Conservation (phyloP, 2,329 filamentous ascomycete species). For the Trichothecium sympodiale region DNA sequence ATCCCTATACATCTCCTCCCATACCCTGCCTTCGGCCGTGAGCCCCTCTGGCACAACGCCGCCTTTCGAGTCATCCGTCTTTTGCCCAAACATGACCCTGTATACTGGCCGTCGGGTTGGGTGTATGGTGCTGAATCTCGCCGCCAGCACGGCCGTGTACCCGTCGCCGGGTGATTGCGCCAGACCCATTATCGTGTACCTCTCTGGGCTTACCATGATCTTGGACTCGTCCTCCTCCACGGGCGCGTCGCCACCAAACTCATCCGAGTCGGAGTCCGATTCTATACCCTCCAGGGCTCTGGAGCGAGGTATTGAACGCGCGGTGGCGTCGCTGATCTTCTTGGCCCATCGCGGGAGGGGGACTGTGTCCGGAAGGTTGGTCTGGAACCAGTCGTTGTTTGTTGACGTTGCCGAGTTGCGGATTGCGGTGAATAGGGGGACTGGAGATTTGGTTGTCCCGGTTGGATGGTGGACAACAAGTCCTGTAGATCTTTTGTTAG, state of each 20-base stretch:
- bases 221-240: constrained; percentile 14
- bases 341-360: constrained; percentile 33
- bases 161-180: constrained; percentile 39
- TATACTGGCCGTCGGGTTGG: constrained; percentile 29
- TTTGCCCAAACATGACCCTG: constrained; percentile 26
- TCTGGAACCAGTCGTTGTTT: constrained; percentile 43
- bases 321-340: constrained; percentile 31
- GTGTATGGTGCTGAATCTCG: constrained; percentile 35
- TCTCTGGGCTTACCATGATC: constrained; percentile 33
- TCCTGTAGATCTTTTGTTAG: constrained; percentile 18
- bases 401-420: constrained; percentile 40
- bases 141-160: constrained; percentile 38
- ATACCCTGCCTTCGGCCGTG: constrained; percentile 43
- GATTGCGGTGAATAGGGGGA: constrained; percentile 39
- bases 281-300: constrained; percentile 27
- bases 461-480: constrained; percentile 30
- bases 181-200: constrained; percentile 43
- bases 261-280: constrained; percentile 19
- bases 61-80: no score
- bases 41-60: no score
- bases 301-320: constrained; percentile 31
- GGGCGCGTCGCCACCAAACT: constrained; percentile 10
- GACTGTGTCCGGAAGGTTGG: constrained; percentile 25
- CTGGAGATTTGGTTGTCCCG: constrained; percentile 11
- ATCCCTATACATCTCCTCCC: constrained; percentile 50